Base-by-base conservation (phyloP, 805 yeast species). In the Monosporozyma solicola region DNA sequence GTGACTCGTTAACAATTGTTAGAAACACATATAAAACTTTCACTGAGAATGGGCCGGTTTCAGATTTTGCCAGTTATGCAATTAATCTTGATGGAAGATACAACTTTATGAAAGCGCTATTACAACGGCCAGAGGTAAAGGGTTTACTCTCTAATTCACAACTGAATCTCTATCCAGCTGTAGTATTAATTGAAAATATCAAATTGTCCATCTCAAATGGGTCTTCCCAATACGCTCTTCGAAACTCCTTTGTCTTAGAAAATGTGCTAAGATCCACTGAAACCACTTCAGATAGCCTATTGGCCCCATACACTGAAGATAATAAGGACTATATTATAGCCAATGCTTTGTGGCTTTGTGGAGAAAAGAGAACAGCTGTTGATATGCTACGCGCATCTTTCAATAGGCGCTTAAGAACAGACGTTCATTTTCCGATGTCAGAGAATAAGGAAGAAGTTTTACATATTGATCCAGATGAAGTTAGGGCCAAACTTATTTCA, bases 271-370 rank as follows among this genome's bases (percentile, higher is more conserved):
- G 53, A n/a, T 29, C n/a, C n/a, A 9, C 37, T 29, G 20, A 32
- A 7, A 27, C 13, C 3, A 35, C 16, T 15, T n/a, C 16, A 4
- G 33, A 33, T n/a, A 27, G 41, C 11, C 11, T 15, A 16, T 20
- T 27, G 13, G 7, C 24, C 39, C 7, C n/a, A 20, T 9, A 10
- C 41, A 16, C 32, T 32, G 20, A 29, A 1, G 1, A 60, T 44
- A 20, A 48, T 67, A 5, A 67, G 37, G 8, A 60, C 48, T 52
- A 45, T 33, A 3, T 47, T 5, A 64, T 80, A 0, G 88, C 96
- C 0, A 66, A 72, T 5, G 76, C 85, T 0, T 70, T 85, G 29
- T 87, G 96, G 95, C 67, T 69, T 0, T 80, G 79, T 52, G 80
- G 81, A 0, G 81, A 83, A 47, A 74, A 77, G 0, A 68, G 71